Percentiles rank a stretch among this genome's conserved stretches.
These are phyloP conservation scores for Starmerella riodocensis DNA, from an alignment of 805 yeast species.

Conservation along the genomic window DNA sequence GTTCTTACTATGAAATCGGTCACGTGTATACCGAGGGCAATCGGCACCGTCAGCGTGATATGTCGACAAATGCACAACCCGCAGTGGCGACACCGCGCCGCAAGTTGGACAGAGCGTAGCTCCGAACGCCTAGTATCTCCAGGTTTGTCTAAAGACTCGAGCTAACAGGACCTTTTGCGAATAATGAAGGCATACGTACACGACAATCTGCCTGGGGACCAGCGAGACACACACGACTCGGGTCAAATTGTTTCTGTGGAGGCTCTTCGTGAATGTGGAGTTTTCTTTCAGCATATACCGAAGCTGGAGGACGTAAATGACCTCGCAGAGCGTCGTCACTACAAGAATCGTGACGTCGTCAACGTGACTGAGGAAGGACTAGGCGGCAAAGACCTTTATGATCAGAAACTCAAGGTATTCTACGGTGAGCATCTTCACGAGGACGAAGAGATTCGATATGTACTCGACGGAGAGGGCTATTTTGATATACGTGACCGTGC, in stretches of 20 bases:
- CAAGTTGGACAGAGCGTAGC: too few species aligned
- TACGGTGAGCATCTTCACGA: slow-evolving; percentile 85
- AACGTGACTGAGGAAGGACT: slow-evolving; percentile 46
- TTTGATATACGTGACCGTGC: slow-evolving; percentile 67
- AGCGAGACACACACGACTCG: slow-evolving; percentile 28
- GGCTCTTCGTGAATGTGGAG: slow-evolving; percentile 49
- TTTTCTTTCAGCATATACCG: slow-evolving; percentile 43
- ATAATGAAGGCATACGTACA: slow-evolving; percentile 20
- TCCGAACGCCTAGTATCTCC: too few species aligned
- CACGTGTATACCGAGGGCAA: too few species aligned
- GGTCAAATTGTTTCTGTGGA: slow-evolving; percentile 44
- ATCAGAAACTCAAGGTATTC: slow-evolving; percentile 53
- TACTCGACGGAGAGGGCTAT: slow-evolving; percentile 79
- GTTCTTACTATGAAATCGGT: too few species aligned
- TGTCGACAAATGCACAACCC: too few species aligned
- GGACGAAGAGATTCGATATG: slow-evolving; percentile 91
- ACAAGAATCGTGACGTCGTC: slow-evolving; percentile 69
- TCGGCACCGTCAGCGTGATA: too few species aligned
- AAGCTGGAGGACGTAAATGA: slow-evolving; percentile 43
- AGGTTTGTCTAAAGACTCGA: too few species aligned
- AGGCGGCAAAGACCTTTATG: slow-evolving; percentile 44
- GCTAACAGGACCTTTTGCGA: too few species aligned
- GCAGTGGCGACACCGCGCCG: too few species aligned
- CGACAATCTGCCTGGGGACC: slow-evolving; percentile 20
- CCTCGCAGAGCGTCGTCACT: slow-evolving; percentile 55